Evolutionary conservation across 768 basidiomycete genomes (phyloP), one percentile per base, ranked within the genome.

Genomic region (Collybiopsis luxurians): DNA sequence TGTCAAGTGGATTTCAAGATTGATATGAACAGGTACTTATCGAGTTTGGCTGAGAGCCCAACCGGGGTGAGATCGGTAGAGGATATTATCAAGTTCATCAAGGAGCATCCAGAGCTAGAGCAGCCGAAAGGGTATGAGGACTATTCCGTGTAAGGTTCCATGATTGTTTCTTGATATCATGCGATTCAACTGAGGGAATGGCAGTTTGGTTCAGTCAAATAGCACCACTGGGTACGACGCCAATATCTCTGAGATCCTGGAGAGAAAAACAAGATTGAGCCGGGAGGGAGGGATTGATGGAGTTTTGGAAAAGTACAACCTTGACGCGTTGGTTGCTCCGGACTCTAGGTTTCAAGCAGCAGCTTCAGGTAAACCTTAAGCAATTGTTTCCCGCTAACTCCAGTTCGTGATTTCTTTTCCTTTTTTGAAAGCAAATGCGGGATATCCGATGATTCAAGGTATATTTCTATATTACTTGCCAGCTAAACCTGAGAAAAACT

Each of bases 391-490:
- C n/a, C n/a, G n/a, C n/a, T n/a, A n/a, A n/a, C n/a, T n/a, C n/a
- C n/a, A n/a, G n/a, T n/a, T n/a, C n/a, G n/a, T n/a, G n/a, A n/a
- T n/a, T n/a, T n/a, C n/a, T n/a, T n/a, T n/a, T 39, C 28, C 3
- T 31, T 3, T 19, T 38, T 12, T n/a, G n/a, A n/a, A n/a, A 69
- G 86, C 84, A 3, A 79, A 85, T 55, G 81, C 82, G 4, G 86
- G 85, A 9, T 87, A 86, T 61, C 86, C 86, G 1, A 82, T 86
- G 53, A 72, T 86, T 34, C 84, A 84, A 27, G 84, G 85, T 81
- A 45, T 61, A 71, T 60, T 9, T 19, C n/a, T n/a, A n/a, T n/a
- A n/a, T n/a, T n/a, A n/a, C n/a, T n/a, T n/a, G n/a, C n/a, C n/a
- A n/a, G n/a, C n/a, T n/a, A n/a, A n/a, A n/a, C n/a, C n/a, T 38